phyloP scores from a whole-genome alignment of 176 grass and related monocot species.

The Secale cereale region DNA sequence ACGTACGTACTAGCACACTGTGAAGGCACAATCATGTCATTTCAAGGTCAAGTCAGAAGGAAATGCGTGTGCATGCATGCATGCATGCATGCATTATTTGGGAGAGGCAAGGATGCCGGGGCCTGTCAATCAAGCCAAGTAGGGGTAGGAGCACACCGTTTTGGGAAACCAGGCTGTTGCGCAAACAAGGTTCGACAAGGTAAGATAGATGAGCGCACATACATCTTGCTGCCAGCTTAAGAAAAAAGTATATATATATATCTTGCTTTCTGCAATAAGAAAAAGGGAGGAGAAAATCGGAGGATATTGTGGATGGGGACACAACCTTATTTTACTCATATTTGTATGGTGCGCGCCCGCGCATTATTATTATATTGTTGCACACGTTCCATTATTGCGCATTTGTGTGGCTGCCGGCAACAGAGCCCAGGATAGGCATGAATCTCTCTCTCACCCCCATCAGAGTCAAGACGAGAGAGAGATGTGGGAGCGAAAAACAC shows the following conservation, averaged over 20 bases:
- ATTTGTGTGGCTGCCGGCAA: constrained; percentile 4
- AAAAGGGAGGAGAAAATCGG: background rate
- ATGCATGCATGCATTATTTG: background rate
- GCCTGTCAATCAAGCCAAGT: background rate
- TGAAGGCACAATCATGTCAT: background rate
- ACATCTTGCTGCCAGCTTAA: background rate
- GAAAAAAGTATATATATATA: background rate
- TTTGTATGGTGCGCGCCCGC: background rate
- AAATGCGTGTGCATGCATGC: background rate
- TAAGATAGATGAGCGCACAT: background rate
- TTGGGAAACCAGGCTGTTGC: background rate
- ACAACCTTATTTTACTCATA: background rate
- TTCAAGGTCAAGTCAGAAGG: background rate
- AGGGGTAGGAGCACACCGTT: background rate
- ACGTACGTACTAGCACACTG: background rate
- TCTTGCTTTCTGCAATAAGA: background rate
- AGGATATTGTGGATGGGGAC: background rate
- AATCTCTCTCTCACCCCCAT: background rate
- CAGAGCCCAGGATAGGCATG: background rate
- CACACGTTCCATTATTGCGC: background rate
- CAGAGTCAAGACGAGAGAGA: background rate
- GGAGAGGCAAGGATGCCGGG: background rate
- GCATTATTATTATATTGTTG: background rate
- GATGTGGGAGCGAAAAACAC: background rate
- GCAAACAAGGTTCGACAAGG: background rate